Conservation (phyloP, 768 basidiomycete species). For the Floccularia luteovirens region DNA sequence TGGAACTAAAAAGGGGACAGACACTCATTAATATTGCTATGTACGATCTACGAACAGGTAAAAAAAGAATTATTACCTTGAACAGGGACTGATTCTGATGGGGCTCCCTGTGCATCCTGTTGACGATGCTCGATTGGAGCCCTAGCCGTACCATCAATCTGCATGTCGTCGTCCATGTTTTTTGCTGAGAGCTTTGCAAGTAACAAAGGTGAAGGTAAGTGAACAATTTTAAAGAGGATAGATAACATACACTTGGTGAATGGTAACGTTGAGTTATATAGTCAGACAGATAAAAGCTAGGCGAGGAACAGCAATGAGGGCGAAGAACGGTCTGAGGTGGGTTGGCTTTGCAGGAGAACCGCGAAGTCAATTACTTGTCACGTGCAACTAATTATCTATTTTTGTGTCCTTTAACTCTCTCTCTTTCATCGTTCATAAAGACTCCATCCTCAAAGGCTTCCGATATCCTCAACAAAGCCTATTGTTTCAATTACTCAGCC, state of each 20-base stretch:
- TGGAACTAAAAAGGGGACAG: constrained; percentile 6
- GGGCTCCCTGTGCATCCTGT: constrained; percentile 8
- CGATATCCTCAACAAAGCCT: too few species aligned
- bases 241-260: too few species aligned
- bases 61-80: constrained; percentile 5
- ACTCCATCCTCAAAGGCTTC: not conserved
- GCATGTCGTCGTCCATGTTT: constrained; percentile 36
- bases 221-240: too few species aligned
- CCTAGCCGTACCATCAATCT: constrained; percentile 28
- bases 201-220: too few species aligned
- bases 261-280: too few species aligned
- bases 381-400: constrained; percentile 12
- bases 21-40: not conserved
- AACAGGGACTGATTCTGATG: not conserved
- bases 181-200: constrained; percentile 5
- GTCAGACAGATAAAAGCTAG: too few species aligned
- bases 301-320: constrained; percentile 7
- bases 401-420: too few species aligned
- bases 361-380: constrained; percentile 21
- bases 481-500: too few species aligned
- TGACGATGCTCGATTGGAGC: constrained; percentile 11
- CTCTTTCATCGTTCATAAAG: not conserved
- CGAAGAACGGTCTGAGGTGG: constrained; percentile 6
- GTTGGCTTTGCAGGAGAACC: constrained; percentile 12
- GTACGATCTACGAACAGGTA: not conserved